These are phyloP conservation scores for Globisporangium megalacanthum DNA, from an alignment of 352 stramenopile genomes.

Conservation along the genomic window DNA sequence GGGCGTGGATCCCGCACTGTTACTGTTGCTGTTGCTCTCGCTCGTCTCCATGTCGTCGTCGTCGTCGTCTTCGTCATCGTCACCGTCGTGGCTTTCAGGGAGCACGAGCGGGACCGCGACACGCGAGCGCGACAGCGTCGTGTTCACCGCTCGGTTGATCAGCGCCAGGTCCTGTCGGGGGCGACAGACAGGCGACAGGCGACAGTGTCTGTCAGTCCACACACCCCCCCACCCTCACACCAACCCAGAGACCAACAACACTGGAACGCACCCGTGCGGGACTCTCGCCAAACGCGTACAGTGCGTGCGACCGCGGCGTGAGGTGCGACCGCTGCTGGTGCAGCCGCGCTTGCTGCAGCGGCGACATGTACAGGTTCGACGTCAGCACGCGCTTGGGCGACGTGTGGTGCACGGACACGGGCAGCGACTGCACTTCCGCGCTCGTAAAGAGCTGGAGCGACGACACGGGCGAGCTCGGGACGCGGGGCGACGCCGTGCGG, in stretches of 20 bases:
- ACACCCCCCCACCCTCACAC: background rate
- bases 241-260: constrained; percentile 4
- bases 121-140: constrained; percentile 15
- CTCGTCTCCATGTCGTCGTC: constrained; percentile 16
- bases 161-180: constrained; percentile 49
- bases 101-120: constrained; percentile 14
- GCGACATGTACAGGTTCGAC: constrained; percentile 86
- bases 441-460: constrained; percentile 58
- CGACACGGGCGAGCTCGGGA: constrained; percentile 43
- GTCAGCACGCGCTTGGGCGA: constrained; percentile 74
- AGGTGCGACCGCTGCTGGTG: constrained; percentile 65
- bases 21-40: constrained; percentile 24
- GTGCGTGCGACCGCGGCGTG: constrained; percentile 65
- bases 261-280: constrained; percentile 53
- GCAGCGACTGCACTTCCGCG: constrained; percentile 72
- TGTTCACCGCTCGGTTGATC: constrained; percentile 76
- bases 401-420: constrained; percentile 66
- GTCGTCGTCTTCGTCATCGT: constrained; percentile 13
- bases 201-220: too few species aligned
- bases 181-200: constrained; percentile 1
- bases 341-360: constrained; percentile 68
- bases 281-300: constrained; percentile 87
- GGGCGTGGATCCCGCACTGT: constrained; percentile 17
- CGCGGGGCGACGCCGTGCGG: constrained; percentile 20
- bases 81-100: constrained; percentile 6